Evolutionary conservation across 495 filamentous ascomycete species (phyloP).

Genomic region (Trypethelium eluteriae): DNA sequence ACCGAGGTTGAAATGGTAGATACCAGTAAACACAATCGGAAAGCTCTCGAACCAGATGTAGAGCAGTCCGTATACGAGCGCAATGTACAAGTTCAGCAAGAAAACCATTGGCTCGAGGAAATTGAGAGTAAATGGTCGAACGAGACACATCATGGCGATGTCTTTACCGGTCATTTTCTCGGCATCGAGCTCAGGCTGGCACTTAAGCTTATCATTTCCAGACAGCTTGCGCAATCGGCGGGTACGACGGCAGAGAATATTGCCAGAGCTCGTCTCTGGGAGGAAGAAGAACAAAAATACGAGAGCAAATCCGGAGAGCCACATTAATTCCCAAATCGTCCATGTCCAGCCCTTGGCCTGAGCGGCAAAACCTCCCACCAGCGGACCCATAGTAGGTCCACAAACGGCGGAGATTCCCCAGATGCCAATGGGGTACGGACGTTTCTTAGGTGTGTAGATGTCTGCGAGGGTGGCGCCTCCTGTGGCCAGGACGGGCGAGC

Average conservation of each 20-base stretch:
- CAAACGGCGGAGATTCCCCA: constrained; percentile 35
- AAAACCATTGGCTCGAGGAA: constrained; percentile 42
- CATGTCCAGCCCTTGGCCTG: constrained; percentile 39
- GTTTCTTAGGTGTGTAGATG: constrained; percentile 33
- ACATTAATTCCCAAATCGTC: constrained; percentile 40
- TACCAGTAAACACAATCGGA: constrained; percentile 45
- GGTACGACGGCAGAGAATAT: constrained; percentile 37
- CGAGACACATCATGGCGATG: constrained; percentile 34
- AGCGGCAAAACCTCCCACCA: constrained; percentile 51
- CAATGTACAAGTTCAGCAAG: constrained; percentile 45
- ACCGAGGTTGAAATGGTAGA: constrained; percentile 45
- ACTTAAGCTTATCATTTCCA: constrained; percentile 32
- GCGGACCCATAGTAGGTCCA: constrained; percentile 41
- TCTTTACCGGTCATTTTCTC: constrained; percentile 35
- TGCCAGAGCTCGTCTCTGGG: constrained; percentile 35
- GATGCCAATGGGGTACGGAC: constrained; percentile 32
- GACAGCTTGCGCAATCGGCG: constrained; percentile 33
- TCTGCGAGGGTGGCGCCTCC: constrained; percentile 48
- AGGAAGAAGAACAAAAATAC: constrained; percentile 37
- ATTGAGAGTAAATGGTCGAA: constrained; percentile 38
- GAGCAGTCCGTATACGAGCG: constrained; percentile 47
- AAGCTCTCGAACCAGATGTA: constrained; percentile 55
- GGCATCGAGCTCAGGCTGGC: constrained; percentile 32
- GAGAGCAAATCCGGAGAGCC: constrained; percentile 34
- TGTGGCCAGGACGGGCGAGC: constrained; percentile 45